These are phyloP conservation scores for Nakaseomyces bracarensis DNA, from an alignment of 1,139 yeast genomes.

Conservation along the genomic window DNA sequence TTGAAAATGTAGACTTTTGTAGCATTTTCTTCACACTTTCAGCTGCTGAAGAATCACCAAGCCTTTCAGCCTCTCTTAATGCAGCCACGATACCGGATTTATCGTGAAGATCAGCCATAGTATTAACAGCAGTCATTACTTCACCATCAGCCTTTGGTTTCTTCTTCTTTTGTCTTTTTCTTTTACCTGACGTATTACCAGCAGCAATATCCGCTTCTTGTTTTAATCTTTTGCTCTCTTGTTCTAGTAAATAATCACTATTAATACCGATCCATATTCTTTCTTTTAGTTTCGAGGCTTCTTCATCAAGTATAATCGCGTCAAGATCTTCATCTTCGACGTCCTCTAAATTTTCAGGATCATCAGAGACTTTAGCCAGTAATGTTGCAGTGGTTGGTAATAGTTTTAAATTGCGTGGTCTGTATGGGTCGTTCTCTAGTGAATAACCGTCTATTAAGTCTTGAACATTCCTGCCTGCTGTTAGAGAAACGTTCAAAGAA, in stretches of 20 bases:
- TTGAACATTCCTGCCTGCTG: constrained; percentile 13
- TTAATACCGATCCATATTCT: constrained; percentile 83
- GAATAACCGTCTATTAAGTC: constrained; percentile 31
- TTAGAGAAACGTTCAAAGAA: not conserved
- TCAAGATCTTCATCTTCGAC: constrained; percentile 77
- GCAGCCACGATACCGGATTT: constrained; percentile 32
- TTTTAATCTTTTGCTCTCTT: constrained; percentile 76
- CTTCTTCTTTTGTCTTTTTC: constrained; percentile 33
- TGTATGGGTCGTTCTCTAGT: constrained; percentile 35
- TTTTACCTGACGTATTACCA: constrained; percentile 56
- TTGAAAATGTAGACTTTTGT: constrained; percentile 64
- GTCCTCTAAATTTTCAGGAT: constrained; percentile 56
- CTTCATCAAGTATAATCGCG: constrained; percentile 49
- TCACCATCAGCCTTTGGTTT: constrained; percentile 11
- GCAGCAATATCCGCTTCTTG: constrained; percentile 78
- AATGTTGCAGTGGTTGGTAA: constrained; percentile 51
- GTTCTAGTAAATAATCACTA: constrained; percentile 76
- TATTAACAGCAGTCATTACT: constrained; percentile 14
- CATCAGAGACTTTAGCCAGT: constrained; percentile 48
- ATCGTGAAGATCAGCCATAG: constrained; percentile 22
- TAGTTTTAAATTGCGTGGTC: constrained; percentile 47
- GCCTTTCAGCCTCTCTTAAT: constrained; percentile 34
- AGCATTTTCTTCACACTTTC: constrained; percentile 60
- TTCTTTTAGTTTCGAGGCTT: constrained; percentile 63
- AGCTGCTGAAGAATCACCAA: constrained; percentile 61